A percentile compares a stretch with the other conserved stretches of the same genome.
Evolutionary conservation across 805 yeast species (phyloP).

Genomic region (Spathaspora sp.): DNA sequence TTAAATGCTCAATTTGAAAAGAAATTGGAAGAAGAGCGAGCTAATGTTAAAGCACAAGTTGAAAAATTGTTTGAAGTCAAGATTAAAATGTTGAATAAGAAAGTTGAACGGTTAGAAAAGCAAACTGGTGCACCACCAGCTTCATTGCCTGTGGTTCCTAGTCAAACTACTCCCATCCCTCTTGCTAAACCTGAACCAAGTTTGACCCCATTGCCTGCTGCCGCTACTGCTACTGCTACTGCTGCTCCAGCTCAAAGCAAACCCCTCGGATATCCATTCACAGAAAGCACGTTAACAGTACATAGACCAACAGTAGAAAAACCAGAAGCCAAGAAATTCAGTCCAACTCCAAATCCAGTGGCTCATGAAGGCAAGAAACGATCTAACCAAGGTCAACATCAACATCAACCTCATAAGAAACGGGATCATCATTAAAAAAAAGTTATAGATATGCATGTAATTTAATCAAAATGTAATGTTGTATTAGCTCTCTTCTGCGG

Average conservation of each 20-base stretch:
- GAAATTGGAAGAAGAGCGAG: constrained; percentile 22
- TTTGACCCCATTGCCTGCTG: no score
- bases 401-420: constrained; percentile 9
- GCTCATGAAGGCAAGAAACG: constrained; percentile 2
- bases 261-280: constrained; percentile 18
- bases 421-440: constrained; percentile 2
- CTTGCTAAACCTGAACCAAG: background rate
- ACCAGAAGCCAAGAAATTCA: constrained; percentile 7
- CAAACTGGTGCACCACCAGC: constrained; percentile 6
- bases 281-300: constrained; percentile 29
- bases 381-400: constrained; percentile 5
- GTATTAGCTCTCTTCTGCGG: background rate
- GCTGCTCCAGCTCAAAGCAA: constrained; percentile 2
- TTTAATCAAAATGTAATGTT: background rate
- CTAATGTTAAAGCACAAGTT: constrained; percentile 45
- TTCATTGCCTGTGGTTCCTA: background rate
- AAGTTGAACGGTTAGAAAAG: constrained; percentile 50
- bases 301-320: constrained; percentile 22
- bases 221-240: background rate
- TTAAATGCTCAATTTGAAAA: constrained; percentile 13
- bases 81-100: constrained; percentile 50
- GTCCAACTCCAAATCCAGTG: constrained; percentile 2
- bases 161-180: background rate
- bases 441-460: background rate
- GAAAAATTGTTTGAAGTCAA: constrained; percentile 59